Conservation (phyloP, 192 early-diverging fungal species). For the Mortierella alpina region DNA sequence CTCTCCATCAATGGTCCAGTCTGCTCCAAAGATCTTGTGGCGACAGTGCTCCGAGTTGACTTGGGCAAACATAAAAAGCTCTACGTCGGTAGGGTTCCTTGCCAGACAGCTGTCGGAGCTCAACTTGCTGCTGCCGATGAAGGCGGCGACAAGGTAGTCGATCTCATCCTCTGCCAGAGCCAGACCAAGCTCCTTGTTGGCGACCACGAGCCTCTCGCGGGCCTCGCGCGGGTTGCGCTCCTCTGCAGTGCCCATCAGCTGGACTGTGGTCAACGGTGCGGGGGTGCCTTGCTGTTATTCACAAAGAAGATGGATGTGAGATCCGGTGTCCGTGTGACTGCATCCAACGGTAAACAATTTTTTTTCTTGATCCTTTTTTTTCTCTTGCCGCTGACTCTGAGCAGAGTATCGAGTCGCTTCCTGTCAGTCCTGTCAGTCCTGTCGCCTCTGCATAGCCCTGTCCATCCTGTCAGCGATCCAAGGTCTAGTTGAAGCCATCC, state of each 20-base stretch:
- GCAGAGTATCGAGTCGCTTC: not conserved
- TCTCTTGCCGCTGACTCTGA: not conserved
- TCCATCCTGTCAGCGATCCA: no score
- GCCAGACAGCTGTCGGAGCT: conserved; percentile 59
- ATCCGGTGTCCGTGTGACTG: conserved; percentile 11
- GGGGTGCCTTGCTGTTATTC: conserved; percentile 62
- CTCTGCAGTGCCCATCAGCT: conserved; percentile 49
- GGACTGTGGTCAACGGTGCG: conserved; percentile 67
- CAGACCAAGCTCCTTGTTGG: conserved; percentile 92
- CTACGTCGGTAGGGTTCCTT: conserved; percentile 97
- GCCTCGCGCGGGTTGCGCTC: conserved; percentile 57
- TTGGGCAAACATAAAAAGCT: conserved; percentile 99
- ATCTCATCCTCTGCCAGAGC: conserved; percentile 98
- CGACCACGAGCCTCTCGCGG: conserved; percentile 72
- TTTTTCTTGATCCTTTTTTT: conserved; percentile 16
- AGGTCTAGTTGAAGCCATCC: no score
- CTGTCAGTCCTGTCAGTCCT: no score
- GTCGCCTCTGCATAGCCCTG: no score
- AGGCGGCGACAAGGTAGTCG: conserved; percentile 91
- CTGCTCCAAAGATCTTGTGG: conserved; percentile 99
- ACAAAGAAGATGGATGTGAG: not conserved
- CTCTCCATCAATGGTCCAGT: conserved; percentile 95
- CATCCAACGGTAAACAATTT: conserved; percentile 10
- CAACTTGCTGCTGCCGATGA: conserved; percentile 65
- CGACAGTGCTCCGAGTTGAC: conserved; percentile 99